Evolutionary conservation across 2,329 filamentous ascomycete species (phyloP), one percentile per base, ranked within the genome.

Genomic region (Paecilomyces dactylethromorphus): DNA sequence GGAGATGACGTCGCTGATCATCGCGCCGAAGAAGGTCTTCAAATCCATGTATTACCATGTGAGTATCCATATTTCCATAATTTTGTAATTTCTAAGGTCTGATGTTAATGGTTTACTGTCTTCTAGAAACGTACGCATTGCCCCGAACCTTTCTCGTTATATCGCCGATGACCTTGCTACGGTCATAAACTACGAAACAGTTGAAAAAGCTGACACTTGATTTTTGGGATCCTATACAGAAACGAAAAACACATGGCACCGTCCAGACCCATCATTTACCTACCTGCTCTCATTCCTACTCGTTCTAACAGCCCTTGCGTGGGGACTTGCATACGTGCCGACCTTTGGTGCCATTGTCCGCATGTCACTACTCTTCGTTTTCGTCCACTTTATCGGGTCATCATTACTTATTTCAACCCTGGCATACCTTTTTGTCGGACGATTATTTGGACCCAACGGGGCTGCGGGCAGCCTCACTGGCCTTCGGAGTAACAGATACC

Each of bases 11-110:
- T 84, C 82, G 66, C 77, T 89, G 56, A 79, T 89, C 63, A 84
- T 88, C 69, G 84, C 85, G 32, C 86, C 86, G 0, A 88, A 88
- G 76, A 88, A 88, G 70, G 86, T 89, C 55, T 89, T 89, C 71
- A 79, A 86, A 62, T 86, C 84, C 52, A 87, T 88, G 72, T 88
- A 88, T 72, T 87, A 88, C 68, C 85, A 88, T 74, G 85, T 87
- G 74, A 64, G 80, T 74, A 12, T n/a, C n/a, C 1, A 18, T 45
- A 18, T 54, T 18, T 10, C 45, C 35, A 60, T 31, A 62, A 53
- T 45, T 33, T 59, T 24, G 49, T 33, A n/a, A 5, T 45, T 15
- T 56, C 64, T 59, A 10, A 60, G 54, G 13, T 15, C 5, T 11
- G 56, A 56, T 60, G 53, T 57, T 64, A 58, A 64, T 45, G 49